Percentiles rank a stretch among this genome's conserved stretches.
These are phyloP conservation scores for Beauveria rudraprayagi DNA, from an alignment of 2,329 filamentous ascomycete species.

Conservation along the genomic window DNA sequence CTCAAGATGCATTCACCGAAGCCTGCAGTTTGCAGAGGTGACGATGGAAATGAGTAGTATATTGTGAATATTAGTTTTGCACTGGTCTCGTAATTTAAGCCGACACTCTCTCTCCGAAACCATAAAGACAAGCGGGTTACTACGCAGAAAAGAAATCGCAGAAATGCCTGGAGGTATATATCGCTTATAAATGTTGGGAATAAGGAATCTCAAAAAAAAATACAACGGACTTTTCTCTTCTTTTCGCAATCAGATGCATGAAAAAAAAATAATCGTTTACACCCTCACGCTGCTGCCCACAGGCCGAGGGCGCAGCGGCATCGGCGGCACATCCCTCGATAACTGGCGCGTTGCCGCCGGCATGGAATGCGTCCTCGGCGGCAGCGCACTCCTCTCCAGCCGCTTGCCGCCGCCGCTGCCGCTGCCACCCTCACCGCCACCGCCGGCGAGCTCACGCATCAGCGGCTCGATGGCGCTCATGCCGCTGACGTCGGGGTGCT, in stretches of 20 bases:
- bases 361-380: background rate
- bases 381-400: background rate
- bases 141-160: too few species aligned
- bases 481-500: constrained; percentile 24
- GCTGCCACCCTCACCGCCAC: background rate
- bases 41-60: too few species aligned
- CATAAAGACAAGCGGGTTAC: too few species aligned
- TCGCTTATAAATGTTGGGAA: background rate
- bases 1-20: too few species aligned
- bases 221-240: background rate
- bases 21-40: too few species aligned
- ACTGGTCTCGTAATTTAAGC: too few species aligned
- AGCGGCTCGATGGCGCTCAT: constrained; percentile 35
- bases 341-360: background rate
- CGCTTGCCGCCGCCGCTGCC: background rate
- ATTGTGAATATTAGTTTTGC: too few species aligned
- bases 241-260: background rate
- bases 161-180: background rate
- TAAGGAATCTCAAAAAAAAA: background rate
- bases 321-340: constrained; percentile 2
- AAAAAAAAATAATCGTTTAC: background rate
- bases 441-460: constrained; percentile 34
- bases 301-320: background rate
- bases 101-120: too few species aligned
- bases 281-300: background rate